A percentile compares a stretch with the other conserved stretches of the same genome.
phyloP scores from a whole-genome alignment of 805 yeast genomes.

The Candida vartiovaarae region DNA sequence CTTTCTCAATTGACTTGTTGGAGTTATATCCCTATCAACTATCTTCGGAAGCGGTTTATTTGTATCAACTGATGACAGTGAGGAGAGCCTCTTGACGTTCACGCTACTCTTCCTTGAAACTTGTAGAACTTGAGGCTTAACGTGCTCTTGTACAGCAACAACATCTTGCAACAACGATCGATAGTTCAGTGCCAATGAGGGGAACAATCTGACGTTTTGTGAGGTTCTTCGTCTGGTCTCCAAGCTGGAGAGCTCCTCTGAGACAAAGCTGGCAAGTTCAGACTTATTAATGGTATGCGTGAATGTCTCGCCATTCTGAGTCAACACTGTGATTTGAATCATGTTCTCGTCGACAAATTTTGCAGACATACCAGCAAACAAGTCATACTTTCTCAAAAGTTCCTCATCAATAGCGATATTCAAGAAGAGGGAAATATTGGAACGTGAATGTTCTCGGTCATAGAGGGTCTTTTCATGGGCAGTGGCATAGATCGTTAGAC shows the following conservation, averaged over 20 bases:
- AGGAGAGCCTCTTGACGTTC: constrained; percentile 12
- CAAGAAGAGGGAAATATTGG: constrained; percentile 60
- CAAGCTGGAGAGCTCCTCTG: constrained; percentile 31
- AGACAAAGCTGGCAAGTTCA: constrained; percentile 30
- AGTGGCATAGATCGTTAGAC: constrained; percentile 47
- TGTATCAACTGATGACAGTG: constrained; percentile 15
- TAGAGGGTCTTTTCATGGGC: constrained; percentile 60
- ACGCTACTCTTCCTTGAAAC: constrained; percentile 12
- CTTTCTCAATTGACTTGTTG: constrained; percentile 1
- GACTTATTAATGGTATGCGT: constrained; percentile 23
- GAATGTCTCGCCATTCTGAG: constrained; percentile 18
- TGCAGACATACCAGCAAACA: constrained; percentile 45
- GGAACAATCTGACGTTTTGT: constrained; percentile 7
- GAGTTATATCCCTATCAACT: constrained; percentile 1
- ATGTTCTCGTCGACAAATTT: constrained; percentile 30
- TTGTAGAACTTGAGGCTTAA: not conserved
- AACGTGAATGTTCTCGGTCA: constrained; percentile 44
- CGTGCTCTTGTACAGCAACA: not conserved
- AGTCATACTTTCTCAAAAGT: constrained; percentile 29
- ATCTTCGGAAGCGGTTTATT: constrained; percentile 18
- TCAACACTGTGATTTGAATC: constrained; percentile 19
- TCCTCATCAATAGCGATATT: constrained; percentile 41
- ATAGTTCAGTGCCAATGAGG: constrained; percentile 7
- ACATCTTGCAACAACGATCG: not conserved
- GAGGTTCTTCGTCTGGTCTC: constrained; percentile 14